Evolutionary conservation across 768 basidiomycete species (phyloP).

Genomic region (Exsudoporus frostii): DNA sequence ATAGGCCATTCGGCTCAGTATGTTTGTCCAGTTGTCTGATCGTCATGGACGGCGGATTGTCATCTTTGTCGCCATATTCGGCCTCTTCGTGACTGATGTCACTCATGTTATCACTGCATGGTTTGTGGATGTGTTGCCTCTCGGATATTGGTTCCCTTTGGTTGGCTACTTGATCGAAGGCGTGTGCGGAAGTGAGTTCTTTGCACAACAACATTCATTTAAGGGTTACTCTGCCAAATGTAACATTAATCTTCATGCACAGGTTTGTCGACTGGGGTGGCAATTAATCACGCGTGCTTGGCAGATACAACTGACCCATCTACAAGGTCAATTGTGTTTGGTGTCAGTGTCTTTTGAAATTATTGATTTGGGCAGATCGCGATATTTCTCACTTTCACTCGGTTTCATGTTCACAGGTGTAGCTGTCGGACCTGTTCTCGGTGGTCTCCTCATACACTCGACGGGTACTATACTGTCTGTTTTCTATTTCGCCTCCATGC

Average conservation of each 20-base stretch:
- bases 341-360: background rate
- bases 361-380: constrained; percentile 43
- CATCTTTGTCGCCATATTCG: constrained; percentile 58
- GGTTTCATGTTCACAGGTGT: constrained; percentile 76
- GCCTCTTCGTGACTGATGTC: constrained; percentile 59
- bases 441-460: constrained; percentile 57
- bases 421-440: constrained; percentile 72
- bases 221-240: background rate
- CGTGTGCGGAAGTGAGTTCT: constrained; percentile 58
- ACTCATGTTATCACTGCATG: constrained; percentile 64
- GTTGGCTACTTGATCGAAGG: constrained; percentile 68
- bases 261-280: constrained; percentile 52
- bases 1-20: background rate
- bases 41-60: constrained; percentile 66
- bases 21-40: constrained; percentile 62
- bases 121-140: constrained; percentile 61
- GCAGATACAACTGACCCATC: constrained; percentile 61
- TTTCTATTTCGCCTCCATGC: constrained; percentile 60
- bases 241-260: constrained; percentile 7
- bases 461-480: constrained; percentile 58
- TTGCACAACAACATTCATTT: background rate
- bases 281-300: constrained; percentile 61
- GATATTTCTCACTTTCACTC: constrained; percentile 57
- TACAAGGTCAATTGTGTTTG: constrained; percentile 42
- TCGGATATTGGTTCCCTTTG: constrained; percentile 78